Conservation (phyloP, 2,329 filamentous ascomycete species). For the Fusarium sororula region DNA sequence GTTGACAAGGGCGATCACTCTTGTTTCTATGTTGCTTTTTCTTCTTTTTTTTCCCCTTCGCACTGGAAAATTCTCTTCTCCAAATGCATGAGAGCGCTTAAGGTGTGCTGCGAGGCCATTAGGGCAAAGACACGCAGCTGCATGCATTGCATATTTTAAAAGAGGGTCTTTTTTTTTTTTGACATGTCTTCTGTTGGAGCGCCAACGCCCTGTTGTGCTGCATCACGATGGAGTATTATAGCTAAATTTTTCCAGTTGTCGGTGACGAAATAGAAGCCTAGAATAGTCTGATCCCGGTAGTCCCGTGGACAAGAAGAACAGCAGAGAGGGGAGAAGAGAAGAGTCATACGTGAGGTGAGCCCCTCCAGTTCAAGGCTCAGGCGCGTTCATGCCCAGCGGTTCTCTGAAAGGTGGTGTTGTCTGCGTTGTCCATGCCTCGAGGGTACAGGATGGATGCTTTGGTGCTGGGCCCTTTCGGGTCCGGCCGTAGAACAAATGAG, state of each 20-base stretch:
- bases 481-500: conserved; percentile 27
- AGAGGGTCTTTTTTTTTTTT: conserved; percentile 25
- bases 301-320: conserved; percentile 1
- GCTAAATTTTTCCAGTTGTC: conserved; percentile 28
- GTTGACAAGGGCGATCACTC: conserved; percentile 18
- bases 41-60: conserved; percentile 36
- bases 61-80: conserved; percentile 29
- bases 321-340: conserved; percentile 11
- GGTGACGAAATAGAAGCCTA: conserved; percentile 34
- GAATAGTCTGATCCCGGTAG: conserved; percentile 15
- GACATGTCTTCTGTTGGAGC: conserved; percentile 27
- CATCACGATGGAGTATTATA: conserved; percentile 33
- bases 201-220: conserved; percentile 24
- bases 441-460: conserved; percentile 1
- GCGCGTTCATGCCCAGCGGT: conserved; percentile 42
- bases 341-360: conserved; percentile 33
- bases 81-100: conserved; percentile 13
- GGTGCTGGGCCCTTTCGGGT: conserved; percentile 7
- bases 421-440: conserved; percentile 33
- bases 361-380: conserved; percentile 39
- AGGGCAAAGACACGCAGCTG: conserved; percentile 40
- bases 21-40: conserved; percentile 13
- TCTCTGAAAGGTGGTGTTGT: conserved; percentile 31
- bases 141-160: conserved; percentile 37
- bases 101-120: conserved; percentile 29